Conservation (phyloP, 768 basidiomycete species). For the Boletus sp. region DNA sequence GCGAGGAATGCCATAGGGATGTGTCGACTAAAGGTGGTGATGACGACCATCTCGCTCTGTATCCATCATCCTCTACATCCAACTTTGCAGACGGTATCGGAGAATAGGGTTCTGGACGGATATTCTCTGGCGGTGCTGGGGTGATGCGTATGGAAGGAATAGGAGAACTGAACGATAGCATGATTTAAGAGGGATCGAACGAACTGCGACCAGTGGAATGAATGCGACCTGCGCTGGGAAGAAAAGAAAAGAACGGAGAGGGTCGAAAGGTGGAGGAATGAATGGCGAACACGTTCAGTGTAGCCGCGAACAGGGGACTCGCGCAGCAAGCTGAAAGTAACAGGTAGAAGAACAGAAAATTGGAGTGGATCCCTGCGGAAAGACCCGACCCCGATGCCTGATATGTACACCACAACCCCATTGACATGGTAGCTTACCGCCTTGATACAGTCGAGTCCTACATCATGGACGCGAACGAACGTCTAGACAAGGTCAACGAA, state of each 20-base stretch:
- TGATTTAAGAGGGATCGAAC: conserved; percentile 28
- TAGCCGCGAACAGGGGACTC: conserved; percentile 3
- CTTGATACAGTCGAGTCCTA: not conserved
- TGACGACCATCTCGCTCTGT: conserved; percentile 55
- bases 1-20: conserved; percentile 42
- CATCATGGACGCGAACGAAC: conserved; percentile 34
- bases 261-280: conserved; percentile 6
- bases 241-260: conserved; percentile 29
- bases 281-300: not conserved
- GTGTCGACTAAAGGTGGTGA: conserved; percentile 38
- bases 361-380: not conserved
- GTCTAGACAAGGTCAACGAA: conserved; percentile 50
- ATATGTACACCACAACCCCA: not conserved
- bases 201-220: not conserved
- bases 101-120: conserved; percentile 53
- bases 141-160: conserved; percentile 72
- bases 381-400: not conserved
- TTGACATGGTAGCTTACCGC: not conserved
- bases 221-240: conserved; percentile 54
- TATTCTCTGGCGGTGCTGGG: conserved; percentile 56
- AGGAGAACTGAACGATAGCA: conserved; percentile 40
- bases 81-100: conserved; percentile 45
- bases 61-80: conserved; percentile 45
- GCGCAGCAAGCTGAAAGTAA: conserved; percentile 11
- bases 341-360: not conserved